Conservation (phyloP, 306 rosid genomes). For the Sphenostylis stenocarpa region DNA sequence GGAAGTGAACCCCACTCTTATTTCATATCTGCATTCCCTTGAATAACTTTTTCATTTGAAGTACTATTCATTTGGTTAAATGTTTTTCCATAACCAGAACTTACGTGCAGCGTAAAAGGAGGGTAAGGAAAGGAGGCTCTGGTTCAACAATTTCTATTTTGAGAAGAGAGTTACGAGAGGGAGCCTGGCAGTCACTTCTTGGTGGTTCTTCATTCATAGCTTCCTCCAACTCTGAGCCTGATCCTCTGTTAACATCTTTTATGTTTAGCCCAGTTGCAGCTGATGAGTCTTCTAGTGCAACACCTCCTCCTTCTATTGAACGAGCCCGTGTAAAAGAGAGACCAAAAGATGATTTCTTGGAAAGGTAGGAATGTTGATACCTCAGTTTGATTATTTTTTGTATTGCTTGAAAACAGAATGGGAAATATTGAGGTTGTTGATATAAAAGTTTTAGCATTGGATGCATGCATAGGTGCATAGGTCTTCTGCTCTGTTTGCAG, state of each 20-base stretch:
- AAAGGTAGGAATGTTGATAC: constrained; percentile 43
- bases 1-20: neutral
- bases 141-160: constrained; percentile 62
- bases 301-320: constrained; percentile 47
- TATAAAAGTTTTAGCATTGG: neutral
- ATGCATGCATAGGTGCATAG: neutral
- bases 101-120: constrained; percentile 91
- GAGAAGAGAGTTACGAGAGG: constrained; percentile 85
- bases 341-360: constrained; percentile 43
- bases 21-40: neutral
- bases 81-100: constrained; percentile 55
- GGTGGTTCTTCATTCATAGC: constrained; percentile 66
- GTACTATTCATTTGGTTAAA: neutral
- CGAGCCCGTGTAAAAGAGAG: constrained; percentile 45
- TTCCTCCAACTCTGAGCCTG: constrained; percentile 69
- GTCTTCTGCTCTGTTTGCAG: neutral
- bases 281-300: constrained; percentile 45
- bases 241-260: constrained; percentile 81
- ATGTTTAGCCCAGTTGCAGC: constrained; percentile 56
- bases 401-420: neutral
- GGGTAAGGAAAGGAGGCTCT: constrained; percentile 61
- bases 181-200: constrained; percentile 71
- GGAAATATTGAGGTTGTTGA: neutral
- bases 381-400: neutral
- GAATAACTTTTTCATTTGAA: neutral